Evolutionary conservation across 371 early-diverging fungal genomes (phyloP).

Genomic region (Mortierella sp.): DNA sequence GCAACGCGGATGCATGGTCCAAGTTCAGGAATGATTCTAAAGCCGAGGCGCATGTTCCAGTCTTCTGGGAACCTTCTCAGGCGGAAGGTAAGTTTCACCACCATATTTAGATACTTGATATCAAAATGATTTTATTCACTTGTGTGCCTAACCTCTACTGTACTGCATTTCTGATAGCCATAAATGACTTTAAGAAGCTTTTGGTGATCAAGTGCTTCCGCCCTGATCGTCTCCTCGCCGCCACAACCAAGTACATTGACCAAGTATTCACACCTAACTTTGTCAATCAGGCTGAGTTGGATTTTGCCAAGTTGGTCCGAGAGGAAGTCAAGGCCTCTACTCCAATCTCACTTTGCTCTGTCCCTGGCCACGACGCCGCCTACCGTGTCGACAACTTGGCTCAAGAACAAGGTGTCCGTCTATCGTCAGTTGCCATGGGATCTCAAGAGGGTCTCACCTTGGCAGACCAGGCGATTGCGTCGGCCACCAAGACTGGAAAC

Average conservation of each 20-base stretch:
- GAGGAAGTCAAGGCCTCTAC: constrained; percentile 82
- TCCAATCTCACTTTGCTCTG: constrained; percentile 93
- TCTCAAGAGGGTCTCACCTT: constrained; percentile 93
- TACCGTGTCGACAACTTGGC: constrained; percentile 95
- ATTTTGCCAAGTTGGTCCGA: constrained; percentile 77
- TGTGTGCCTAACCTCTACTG: not conserved
- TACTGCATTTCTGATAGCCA: constrained; percentile 15
- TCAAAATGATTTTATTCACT: too few relatives aligned
- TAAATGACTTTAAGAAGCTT: constrained; percentile 74
- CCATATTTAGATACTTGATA: not conserved
- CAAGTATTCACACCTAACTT: constrained; percentile 79
- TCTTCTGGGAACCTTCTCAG: constrained; percentile 68
- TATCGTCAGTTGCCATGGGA: constrained; percentile 96
- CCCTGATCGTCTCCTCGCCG: constrained; percentile 88
- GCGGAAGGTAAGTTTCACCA: constrained; percentile 60
- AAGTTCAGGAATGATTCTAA: constrained; percentile 66
- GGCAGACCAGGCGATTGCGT: constrained; percentile 92
- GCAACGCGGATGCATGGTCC: constrained; percentile 68
- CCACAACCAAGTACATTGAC: constrained; percentile 82
- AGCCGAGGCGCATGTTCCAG: constrained; percentile 76
- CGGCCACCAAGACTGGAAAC: constrained; percentile 85
- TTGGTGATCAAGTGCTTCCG: constrained; percentile 89
- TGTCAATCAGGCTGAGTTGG: constrained; percentile 73
- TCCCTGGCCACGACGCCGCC: constrained; percentile 97
- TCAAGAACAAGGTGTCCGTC: constrained; percentile 67